phyloP scores from a whole-genome alignment of 768 basidiomycete genomes.

The Mycena latifolia region DNA sequence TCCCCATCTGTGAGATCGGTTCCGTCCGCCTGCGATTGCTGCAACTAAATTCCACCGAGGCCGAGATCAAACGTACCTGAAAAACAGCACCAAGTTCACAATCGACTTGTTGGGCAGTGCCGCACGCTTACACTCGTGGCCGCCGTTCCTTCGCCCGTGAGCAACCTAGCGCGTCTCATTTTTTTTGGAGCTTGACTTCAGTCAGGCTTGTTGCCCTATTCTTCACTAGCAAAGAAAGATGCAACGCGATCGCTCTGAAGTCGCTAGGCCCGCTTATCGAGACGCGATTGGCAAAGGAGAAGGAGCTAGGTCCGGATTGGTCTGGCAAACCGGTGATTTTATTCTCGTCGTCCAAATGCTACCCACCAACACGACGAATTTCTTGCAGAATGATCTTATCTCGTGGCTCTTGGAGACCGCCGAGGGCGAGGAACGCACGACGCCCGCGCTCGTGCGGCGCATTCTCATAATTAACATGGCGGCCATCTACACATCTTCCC shows the following conservation, averaged over 20 bases:
- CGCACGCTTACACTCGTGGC: too few relatives aligned
- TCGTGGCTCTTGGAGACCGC: conserved; percentile 48
- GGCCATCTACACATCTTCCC: conserved; percentile 48
- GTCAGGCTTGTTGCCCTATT: conserved; percentile 16
- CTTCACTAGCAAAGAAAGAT: too few relatives aligned
- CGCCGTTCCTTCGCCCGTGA: too few relatives aligned
- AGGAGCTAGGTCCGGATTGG: conserved; percentile 27
- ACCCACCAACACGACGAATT: too few relatives aligned
- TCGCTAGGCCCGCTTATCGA: conserved; percentile 14
- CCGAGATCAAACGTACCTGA: conserved; percentile 33
- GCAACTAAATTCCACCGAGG: conserved; percentile 30
- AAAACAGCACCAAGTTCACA: too few relatives aligned
- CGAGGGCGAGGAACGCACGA: conserved; percentile 29
- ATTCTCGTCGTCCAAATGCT: too few relatives aligned
- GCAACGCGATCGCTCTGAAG: conserved; percentile 14
- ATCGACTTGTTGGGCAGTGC: too few relatives aligned
- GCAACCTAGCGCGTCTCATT: too few relatives aligned
- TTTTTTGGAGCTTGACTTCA: background rate
- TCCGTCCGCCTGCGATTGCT: background rate
- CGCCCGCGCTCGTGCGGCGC: conserved; percentile 32
- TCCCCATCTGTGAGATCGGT: conserved; percentile 40
- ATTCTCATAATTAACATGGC: conserved; percentile 50
- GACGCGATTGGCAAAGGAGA: conserved; percentile 20
- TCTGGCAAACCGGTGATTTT: conserved; percentile 19
- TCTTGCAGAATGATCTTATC: conserved; percentile 45